A percentile compares a stretch with the other conserved stretches of the same genome.
Conservation (phyloP, 164 flowering plant genomes). For the Amborella trichopoda region DNA sequence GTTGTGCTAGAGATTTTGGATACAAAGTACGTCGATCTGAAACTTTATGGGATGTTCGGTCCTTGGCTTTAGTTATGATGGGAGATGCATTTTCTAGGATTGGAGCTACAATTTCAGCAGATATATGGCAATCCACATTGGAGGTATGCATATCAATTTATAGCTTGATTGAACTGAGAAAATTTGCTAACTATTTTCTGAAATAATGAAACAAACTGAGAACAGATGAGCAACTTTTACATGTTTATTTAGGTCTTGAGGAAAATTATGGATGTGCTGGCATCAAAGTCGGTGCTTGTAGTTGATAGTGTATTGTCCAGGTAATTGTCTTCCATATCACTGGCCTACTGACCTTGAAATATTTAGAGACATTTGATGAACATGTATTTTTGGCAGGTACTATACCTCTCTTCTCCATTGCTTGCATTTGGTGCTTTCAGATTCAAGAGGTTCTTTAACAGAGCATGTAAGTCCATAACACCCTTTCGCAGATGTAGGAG, state of each 20-base stretch:
- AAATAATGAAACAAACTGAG: too few species aligned
- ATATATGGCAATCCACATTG: constrained; percentile 53
- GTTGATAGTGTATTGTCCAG: constrained; percentile 54
- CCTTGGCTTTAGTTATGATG: constrained; percentile 43
- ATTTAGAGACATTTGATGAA: neutral
- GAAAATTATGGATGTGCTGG: constrained; percentile 56
- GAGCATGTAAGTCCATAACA: constrained; percentile 53
- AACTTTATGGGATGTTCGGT: constrained; percentile 50
- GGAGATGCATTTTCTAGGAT: constrained; percentile 43
- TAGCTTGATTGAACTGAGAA: neutral
- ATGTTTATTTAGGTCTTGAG: constrained; percentile 41
- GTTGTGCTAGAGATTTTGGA: constrained; percentile 13
- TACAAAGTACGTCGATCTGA: constrained; percentile 10
- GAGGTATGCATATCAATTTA: constrained; percentile 34
- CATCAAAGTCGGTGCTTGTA: constrained; percentile 33
- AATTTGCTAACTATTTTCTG: too few species aligned
- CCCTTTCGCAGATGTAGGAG: too few species aligned
- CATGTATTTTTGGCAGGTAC: constrained; percentile 38
- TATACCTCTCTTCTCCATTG: constrained; percentile 62
- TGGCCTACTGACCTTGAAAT: too few species aligned
- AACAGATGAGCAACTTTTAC: too few species aligned
- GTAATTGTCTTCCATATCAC: constrained; percentile 17
- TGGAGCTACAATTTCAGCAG: constrained; percentile 44
- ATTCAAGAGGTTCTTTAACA: constrained; percentile 53
- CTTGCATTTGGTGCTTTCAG: constrained; percentile 65